Percentiles rank a stretch among this genome's conserved stretches.
These are phyloP conservation scores for Microcyclosporella mali DNA, from an alignment of 2,329 filamentous ascomycete species.

Conservation along the genomic window DNA sequence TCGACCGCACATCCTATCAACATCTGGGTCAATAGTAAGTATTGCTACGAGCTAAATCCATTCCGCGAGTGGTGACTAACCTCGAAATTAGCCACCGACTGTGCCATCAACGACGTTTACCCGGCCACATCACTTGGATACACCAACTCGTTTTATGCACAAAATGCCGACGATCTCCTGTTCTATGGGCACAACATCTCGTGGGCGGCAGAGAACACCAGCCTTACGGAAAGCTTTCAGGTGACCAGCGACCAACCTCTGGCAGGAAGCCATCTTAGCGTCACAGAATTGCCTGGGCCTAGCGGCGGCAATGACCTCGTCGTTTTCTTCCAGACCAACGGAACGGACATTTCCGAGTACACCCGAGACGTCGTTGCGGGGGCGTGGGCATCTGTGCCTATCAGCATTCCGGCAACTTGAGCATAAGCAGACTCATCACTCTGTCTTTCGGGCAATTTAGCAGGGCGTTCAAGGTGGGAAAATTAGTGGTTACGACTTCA, in stretches of 20 bases:
- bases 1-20: conserved; percentile 36
- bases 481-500: background rate
- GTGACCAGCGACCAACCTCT: conserved; percentile 33
- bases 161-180: conserved; percentile 29
- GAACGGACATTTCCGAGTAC: conserved; percentile 26
- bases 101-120: conserved; percentile 33
- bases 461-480: conserved; percentile 1
- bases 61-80: background rate
- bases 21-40: conserved; percentile 30
- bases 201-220: conserved; percentile 36
- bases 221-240: conserved; percentile 30
- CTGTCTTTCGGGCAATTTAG: background rate
- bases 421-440: background rate
- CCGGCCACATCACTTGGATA: conserved; percentile 38
- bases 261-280: conserved; percentile 37
- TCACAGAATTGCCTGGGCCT: conserved; percentile 31
- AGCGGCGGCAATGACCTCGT: conserved; percentile 28
- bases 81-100: conserved; percentile 10
- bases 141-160: conserved; percentile 40
- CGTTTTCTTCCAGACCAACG: conserved; percentile 31
- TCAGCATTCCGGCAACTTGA: conserved; percentile 14
- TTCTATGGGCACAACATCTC: conserved; percentile 37
- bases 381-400: conserved; percentile 23
- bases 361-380: conserved; percentile 28
- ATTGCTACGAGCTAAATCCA: conserved; percentile 1